Evolutionary conservation across 345 rosid genomes (phyloP).

Genomic region (Camelina laxa): DNA sequence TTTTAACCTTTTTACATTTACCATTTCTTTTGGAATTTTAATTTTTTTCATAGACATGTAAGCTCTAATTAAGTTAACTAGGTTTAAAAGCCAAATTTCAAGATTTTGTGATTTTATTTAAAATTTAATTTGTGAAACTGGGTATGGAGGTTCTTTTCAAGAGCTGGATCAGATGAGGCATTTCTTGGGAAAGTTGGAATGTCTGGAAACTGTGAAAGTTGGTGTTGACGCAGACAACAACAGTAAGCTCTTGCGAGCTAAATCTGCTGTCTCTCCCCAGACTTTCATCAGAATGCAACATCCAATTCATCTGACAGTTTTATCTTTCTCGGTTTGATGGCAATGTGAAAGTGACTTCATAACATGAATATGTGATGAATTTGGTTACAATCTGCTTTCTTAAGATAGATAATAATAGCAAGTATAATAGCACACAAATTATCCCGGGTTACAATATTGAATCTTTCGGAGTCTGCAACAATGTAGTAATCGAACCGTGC

Average conservation of each 20-base stretch:
- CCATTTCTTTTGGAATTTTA: too few species aligned
- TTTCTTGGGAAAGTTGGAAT: too few species aligned
- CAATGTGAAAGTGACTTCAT: background rate
- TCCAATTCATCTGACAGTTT: background rate
- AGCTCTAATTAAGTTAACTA: too few species aligned
- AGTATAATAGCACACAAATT: background rate
- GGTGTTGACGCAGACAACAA: background rate
- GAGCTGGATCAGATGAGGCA: too few species aligned
- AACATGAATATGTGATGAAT: background rate
- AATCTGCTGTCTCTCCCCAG: background rate
- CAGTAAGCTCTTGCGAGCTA: background rate
- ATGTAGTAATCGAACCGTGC: background rate
- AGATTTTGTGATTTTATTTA: too few species aligned
- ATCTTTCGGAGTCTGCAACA: background rate
- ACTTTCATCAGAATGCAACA: background rate
- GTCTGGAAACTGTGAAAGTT: background rate
- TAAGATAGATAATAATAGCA: background rate
- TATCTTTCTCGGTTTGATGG: background rate
- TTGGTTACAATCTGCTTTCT: background rate
- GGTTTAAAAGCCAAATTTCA: too few species aligned
- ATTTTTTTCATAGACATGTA: too few species aligned
- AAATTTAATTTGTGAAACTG: too few species aligned
- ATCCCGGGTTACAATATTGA: background rate
- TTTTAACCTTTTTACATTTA: too few species aligned
- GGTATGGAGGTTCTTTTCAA: too few species aligned